These are phyloP conservation scores for Pythium monospermum DNA, from an alignment of 352 stramenopile species.

Conservation along the genomic window DNA sequence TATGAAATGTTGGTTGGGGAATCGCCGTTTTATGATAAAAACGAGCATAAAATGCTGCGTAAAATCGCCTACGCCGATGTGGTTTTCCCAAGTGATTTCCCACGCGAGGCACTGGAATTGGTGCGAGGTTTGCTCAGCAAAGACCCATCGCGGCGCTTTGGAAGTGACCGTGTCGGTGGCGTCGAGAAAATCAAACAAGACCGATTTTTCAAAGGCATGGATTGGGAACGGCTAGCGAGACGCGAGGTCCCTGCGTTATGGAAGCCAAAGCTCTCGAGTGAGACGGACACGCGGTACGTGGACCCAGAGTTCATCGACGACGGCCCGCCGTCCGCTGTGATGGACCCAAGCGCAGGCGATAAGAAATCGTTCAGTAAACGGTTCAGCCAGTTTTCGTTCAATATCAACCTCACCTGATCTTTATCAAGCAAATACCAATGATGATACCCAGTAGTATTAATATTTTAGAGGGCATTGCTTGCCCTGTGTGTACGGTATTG, in stretches of 20 bases:
- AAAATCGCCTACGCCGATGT: constrained; percentile 76
- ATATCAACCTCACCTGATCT: constrained; percentile 58
- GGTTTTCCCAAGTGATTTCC: constrained; percentile 73
- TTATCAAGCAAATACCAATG: too few species aligned
- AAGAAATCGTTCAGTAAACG: constrained; percentile 75
- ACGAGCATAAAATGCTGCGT: constrained; percentile 86
- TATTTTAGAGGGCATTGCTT: too few species aligned
- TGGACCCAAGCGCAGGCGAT: constrained; percentile 58
- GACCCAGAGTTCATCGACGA: constrained; percentile 87
- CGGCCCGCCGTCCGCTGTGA: constrained; percentile 70
- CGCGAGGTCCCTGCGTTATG: constrained; percentile 75
- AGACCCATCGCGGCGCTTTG: constrained; percentile 61
- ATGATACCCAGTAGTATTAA: too few species aligned
- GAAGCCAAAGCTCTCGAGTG: constrained; percentile 78
- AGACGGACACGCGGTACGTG: constrained; percentile 86
- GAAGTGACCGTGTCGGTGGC: constrained; percentile 57
- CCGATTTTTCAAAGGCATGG: constrained; percentile 65
- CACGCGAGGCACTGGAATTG: constrained; percentile 65
- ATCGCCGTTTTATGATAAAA: constrained; percentile 86
- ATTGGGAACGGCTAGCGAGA: constrained; percentile 69
- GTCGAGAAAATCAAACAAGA: constrained; percentile 70
- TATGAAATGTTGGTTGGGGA: constrained; percentile 87
- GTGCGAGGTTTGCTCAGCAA: constrained; percentile 72
- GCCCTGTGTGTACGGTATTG: too few species aligned
- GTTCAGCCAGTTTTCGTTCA: constrained; percentile 90